Base-by-base conservation (phyloP, 2,329 filamentous ascomycete species). In the Penicillium sp. region DNA sequence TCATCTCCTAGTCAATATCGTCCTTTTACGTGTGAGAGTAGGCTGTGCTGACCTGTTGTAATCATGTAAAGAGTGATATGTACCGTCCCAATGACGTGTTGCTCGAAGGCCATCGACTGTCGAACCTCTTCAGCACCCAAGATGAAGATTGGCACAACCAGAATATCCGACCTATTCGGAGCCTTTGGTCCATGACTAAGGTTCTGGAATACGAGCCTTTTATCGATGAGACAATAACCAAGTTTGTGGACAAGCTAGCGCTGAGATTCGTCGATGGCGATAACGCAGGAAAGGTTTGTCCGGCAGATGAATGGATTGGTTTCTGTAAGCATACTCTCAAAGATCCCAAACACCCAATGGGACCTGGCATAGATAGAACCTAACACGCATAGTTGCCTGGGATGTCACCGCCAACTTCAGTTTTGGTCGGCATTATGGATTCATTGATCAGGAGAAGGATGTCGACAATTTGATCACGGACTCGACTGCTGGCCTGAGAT, bases 371-470 rank as follows among this genome's bases (percentile, higher is more conserved):
- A 33, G 6, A 9, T 15, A 8, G 17, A 37, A 24, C 4, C 41
- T 49, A 21, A 51, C 31, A 37, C 6, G 19, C 8, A 8, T 26
- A 60, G 58, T 59, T 34, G 57, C 57, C 6, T 60, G 55, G 56
- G 57, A 60, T 55, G 57, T 59, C 35, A 60, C 56, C 12, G 57
- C 55, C 8, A 59, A 59, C 35, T 57, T 54, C 21, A 58, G 56
- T 28, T 57, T 58, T 40, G 53, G 56, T 10, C 51, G 56, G 8
- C 58, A 62, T 40, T 58, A 61, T 48, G 59, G 57, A 17, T 61
- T 61, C 40, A 57, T 62, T 51, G 57, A 62, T 38, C 59, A 62
- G 38, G 60, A 59, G 43, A 58, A 56, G 29, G 62, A 66, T 43
- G 54, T 65, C 2, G 51, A 59, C 22, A 55, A 57, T 21, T 48